Conservation (phyloP, 257 asterid genomes). For the Capsicum rhomboideum region DNA sequence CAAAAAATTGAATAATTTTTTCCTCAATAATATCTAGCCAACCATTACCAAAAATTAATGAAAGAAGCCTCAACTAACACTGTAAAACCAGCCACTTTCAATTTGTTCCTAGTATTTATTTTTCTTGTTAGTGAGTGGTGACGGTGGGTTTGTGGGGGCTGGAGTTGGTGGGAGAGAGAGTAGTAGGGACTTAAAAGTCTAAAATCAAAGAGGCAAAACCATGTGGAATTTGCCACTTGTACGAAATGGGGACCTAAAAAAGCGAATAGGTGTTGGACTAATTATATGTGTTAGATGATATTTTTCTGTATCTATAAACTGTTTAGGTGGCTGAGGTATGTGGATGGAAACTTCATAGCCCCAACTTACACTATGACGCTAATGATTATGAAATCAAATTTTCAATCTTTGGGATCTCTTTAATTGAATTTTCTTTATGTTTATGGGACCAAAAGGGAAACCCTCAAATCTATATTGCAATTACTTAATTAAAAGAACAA, state of each 20-base stretch:
- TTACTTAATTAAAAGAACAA: neutral
- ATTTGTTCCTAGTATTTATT: neutral
- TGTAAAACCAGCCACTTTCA: neutral
- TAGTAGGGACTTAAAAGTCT: neutral
- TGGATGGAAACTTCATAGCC: neutral
- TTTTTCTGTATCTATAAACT: neutral
- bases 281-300: neutral
- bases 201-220: neutral
- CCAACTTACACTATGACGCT: neutral
- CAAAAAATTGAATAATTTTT: no score
- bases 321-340: neutral
- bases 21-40: neutral
- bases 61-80: no score
- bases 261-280: neutral
- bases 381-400: neutral
- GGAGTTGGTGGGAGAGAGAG: neutral
- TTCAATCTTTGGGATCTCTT: neutral
- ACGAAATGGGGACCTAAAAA: neutral
- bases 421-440: neutral
- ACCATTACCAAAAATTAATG: no score
- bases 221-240: neutral
- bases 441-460: neutral
- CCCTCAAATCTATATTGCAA: neutral
- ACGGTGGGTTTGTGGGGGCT: constrained; percentile 2
- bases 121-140: neutral